A percentile compares a stretch with the other conserved stretches of the same genome.
phyloP scores from a whole-genome alignment of 495 filamentous ascomycete species.

The Talaromyces trachyspermus region DNA sequence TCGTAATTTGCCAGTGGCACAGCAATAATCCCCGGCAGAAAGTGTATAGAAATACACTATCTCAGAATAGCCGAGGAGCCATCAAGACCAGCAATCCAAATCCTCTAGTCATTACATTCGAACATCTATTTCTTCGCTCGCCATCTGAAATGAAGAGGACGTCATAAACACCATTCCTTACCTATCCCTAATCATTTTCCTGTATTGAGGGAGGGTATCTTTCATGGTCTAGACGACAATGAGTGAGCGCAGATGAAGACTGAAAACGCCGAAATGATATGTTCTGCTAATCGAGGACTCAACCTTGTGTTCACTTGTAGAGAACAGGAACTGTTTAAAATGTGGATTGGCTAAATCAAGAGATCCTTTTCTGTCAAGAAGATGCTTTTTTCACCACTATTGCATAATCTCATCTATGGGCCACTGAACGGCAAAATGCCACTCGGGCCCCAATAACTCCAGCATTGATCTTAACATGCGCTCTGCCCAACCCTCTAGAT shows the following conservation, averaged over 20 bases:
- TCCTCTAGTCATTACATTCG: constrained; percentile 1
- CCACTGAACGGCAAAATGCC: constrained; percentile 3
- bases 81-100: not conserved
- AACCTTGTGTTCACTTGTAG: too few relatives aligned
- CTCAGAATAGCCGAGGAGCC: not conserved
- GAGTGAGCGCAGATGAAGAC: too few relatives aligned
- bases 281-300: too few relatives aligned
- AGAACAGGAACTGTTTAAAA: too few relatives aligned
- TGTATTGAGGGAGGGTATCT: too few relatives aligned
- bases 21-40: not conserved
- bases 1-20: not conserved
- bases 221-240: too few relatives aligned
- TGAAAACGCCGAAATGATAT: too few relatives aligned
- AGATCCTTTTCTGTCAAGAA: not conserved
- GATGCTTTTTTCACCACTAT: not conserved
- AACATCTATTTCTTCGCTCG: constrained; percentile 2
- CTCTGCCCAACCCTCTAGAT: constrained; percentile 5
- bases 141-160: not conserved
- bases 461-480: constrained; percentile 6
- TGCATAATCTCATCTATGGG: constrained; percentile 3
- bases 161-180: not conserved
- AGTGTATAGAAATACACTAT: constrained; percentile 3
- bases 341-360: too few relatives aligned
- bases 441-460: constrained; percentile 1
- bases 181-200: too few relatives aligned